Percentiles rank a stretch among this genome's conserved stretches.
Conservation (phyloP, 2,329 filamentous ascomycete genomes). For the Cytospora leucostoma region DNA sequence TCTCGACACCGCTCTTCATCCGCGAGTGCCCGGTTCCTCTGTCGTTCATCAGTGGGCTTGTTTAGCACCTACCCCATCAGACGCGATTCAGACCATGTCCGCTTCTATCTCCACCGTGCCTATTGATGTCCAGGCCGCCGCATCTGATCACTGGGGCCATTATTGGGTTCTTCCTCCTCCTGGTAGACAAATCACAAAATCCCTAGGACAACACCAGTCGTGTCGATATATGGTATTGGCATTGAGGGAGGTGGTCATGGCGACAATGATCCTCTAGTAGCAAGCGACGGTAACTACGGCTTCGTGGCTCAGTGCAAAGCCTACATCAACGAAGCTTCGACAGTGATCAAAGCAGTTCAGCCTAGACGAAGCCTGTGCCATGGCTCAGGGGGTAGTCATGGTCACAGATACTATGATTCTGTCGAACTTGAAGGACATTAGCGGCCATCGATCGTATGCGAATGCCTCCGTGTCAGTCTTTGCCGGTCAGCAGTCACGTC, state of each 20-base stretch:
- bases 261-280: not conserved
- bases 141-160: not conserved
- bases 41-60: constrained; percentile 28
- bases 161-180: not conserved
- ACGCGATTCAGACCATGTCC: not conserved
- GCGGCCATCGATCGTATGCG: too few species aligned
- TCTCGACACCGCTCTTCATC: not conserved
- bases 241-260: not conserved
- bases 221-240: not conserved
- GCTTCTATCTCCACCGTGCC: not conserved
- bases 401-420: too few species aligned
- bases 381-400: not conserved
- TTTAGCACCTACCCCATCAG: constrained; percentile 31
- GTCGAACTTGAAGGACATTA: too few species aligned
- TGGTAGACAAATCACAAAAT: not conserved
- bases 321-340: not conserved
- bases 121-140: not conserved
- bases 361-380: not conserved
- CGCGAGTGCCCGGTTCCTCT: not conserved
- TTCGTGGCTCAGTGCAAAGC: not conserved
- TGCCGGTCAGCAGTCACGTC: too few species aligned
- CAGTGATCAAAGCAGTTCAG: not conserved
- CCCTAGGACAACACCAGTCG: not conserved
- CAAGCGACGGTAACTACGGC: not conserved
- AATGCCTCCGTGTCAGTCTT: too few species aligned